These are phyloP conservation scores for Saussurea involucrata DNA, from an alignment of 129 eudicot genomes.

Conservation along the genomic window DNA sequence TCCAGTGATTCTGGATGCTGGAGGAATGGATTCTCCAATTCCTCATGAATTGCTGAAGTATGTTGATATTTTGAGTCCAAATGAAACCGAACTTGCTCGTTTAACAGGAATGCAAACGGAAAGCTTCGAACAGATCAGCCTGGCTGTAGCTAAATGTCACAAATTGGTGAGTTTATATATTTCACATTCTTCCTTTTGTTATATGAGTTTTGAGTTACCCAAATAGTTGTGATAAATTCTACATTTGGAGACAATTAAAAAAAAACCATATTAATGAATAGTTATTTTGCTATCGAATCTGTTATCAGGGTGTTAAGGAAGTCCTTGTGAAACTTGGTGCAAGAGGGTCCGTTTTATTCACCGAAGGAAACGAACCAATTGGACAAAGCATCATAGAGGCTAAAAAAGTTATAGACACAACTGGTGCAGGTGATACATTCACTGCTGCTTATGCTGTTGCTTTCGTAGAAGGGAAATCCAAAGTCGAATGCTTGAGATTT, in stretches of 20 bases:
- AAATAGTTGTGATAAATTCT: not conserved
- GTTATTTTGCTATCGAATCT: not conserved
- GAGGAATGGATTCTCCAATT: constrained; percentile 85
- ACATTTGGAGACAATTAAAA: not conserved
- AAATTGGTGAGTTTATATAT: constrained; percentile 46
- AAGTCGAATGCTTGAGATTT: constrained; percentile 77
- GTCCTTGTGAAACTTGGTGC: constrained; percentile 95
- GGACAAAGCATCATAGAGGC: constrained; percentile 76
- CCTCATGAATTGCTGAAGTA: constrained; percentile 58
- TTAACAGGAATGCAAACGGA: constrained; percentile 85
- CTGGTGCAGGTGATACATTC: constrained; percentile 97
- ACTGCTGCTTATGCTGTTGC: constrained; percentile 98
- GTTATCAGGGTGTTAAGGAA: constrained; percentile 73
- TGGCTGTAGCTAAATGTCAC: constrained; percentile 82
- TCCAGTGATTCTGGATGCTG: constrained; percentile 90
- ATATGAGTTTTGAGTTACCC: not conserved
- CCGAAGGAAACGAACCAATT: constrained; percentile 80
- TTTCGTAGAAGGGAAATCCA: constrained; percentile 83
- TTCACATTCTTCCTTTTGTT: not conserved
- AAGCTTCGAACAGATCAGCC: constrained; percentile 66
- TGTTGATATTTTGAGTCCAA: constrained; percentile 81
- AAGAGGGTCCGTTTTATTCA: constrained; percentile 78
- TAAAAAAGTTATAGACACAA: constrained; percentile 78
- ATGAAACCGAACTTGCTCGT: constrained; percentile 92
- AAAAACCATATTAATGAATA: not conserved